Conservation (phyloP, 345 rosid genomes). For the Eucalyptus erythrocorys region DNA sequence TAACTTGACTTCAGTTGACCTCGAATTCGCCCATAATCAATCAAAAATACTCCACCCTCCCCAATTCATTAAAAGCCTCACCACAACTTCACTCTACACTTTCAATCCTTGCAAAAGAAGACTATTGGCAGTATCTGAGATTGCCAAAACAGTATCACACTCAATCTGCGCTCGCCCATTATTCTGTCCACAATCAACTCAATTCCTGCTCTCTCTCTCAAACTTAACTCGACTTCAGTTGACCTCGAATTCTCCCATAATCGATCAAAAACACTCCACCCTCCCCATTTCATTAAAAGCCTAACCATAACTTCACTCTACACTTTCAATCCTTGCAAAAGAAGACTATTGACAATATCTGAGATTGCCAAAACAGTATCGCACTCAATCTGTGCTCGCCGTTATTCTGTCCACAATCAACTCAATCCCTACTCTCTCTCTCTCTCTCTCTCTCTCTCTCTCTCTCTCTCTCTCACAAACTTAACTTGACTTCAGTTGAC, state of each 20-base stretch:
- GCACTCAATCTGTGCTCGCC: not conserved
- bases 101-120: not conserved
- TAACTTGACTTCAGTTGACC: not conserved
- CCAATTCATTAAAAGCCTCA: not conserved
- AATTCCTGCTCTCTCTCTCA: not conserved
- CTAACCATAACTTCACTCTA: not conserved
- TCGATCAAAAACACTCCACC: not conserved
- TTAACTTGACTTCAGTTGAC: not conserved
- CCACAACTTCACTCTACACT: not conserved
- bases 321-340: not conserved
- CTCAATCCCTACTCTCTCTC: not conserved
- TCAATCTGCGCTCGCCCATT: not conserved
- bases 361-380: not conserved
- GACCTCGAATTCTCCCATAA: not conserved
- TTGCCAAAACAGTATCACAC: not conserved
- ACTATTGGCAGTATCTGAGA: not conserved
- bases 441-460: too few relatives aligned
- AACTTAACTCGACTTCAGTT: not conserved
- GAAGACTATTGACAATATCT: not conserved
- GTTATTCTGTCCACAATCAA: not conserved
- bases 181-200: not conserved
- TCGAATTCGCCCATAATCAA: not conserved
- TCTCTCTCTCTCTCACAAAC: not conserved
- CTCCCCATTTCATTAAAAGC: not conserved
- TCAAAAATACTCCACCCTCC: not conserved